Evolutionary conservation across 306 rosid species (phyloP).

Genomic region (Arachis hypogaea): DNA sequence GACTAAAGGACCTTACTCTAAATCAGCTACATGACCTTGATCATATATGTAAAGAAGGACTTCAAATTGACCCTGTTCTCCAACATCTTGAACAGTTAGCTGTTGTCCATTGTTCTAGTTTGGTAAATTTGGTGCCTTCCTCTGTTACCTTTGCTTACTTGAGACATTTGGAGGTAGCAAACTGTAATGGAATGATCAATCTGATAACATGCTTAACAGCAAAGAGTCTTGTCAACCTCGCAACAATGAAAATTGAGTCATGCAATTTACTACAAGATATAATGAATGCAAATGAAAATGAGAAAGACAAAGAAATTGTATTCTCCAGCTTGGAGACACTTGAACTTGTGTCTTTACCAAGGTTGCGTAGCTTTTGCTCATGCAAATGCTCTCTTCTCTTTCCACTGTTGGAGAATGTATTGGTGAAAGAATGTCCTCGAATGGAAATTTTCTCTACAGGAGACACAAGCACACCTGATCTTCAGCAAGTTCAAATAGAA

Average conservation of each 20-base stretch:
- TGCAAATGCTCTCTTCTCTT: neutral
- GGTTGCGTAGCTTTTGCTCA: neutral
- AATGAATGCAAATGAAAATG: too few relatives aligned
- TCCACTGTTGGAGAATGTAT: neutral
- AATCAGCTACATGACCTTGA: neutral
- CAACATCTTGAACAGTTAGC: neutral
- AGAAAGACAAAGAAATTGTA: too few relatives aligned
- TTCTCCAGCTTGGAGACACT: too few relatives aligned
- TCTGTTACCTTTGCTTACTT: neutral
- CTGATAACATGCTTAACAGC: too few relatives aligned
- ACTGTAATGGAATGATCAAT: neutral
- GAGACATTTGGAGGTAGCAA: neutral
- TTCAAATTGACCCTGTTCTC: neutral
- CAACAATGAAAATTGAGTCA: too few relatives aligned
- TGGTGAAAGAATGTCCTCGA: neutral
- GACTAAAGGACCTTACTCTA: neutral
- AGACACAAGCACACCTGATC: neutral
- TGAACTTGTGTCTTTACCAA: too few relatives aligned
- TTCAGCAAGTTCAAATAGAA: neutral
- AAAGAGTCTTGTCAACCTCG: too few relatives aligned
- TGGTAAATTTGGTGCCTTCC: constrained; percentile 17
- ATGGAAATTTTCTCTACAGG: neutral
- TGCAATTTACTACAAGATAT: too few relatives aligned
- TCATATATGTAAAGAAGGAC: neutral
- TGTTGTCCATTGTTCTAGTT: neutral